Conservation (phyloP, 1,284 basidiomycete genomes). For the Coriolopsis trogii region DNA sequence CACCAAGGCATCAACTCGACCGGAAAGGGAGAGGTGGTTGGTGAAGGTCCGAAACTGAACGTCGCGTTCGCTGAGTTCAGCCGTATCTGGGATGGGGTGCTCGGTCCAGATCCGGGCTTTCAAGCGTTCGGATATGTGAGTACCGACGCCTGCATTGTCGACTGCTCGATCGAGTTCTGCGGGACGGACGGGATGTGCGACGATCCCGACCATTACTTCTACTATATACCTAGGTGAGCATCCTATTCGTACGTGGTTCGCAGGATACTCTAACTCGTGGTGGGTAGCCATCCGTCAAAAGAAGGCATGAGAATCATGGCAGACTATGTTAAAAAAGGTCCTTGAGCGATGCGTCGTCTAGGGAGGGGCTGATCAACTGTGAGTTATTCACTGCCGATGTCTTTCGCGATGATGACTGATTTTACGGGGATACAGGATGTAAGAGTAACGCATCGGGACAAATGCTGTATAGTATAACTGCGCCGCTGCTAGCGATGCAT, state of each 20-base stretch:
- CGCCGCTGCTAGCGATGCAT: too few species aligned
- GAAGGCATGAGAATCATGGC: slow-evolving; percentile 50
- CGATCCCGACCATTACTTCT: slow-evolving; percentile 52
- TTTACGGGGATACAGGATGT: too few species aligned
- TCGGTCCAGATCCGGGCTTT: slow-evolving; percentile 31
- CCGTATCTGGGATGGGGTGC: slow-evolving; percentile 36
- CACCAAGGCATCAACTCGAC: slow-evolving; percentile 17
- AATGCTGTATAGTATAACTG: too few species aligned
- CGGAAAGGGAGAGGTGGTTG: neutral
- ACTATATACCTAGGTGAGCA: slow-evolving; percentile 53
- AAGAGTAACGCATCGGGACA: too few species aligned
- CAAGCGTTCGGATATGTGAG: slow-evolving; percentile 37
- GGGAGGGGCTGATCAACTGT: too few species aligned
- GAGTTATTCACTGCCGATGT: too few species aligned
- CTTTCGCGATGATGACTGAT: too few species aligned
- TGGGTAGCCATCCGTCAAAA: slow-evolving; percentile 42
- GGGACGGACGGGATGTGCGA: slow-evolving; percentile 28
- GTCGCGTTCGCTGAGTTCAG: slow-evolving; percentile 34
- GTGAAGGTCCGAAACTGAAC: slow-evolving; percentile 14
- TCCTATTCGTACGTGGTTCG: neutral
- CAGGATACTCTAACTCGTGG: neutral
- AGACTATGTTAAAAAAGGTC: slow-evolving; percentile 48
- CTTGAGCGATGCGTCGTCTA: slow-evolving; percentile 11
- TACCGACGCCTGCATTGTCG: slow-evolving; percentile 28
- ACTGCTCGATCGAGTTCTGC: slow-evolving; percentile 23